Evolutionary conservation across 257 asterid species (phyloP), one percentile per base, ranked within the genome.

Genomic region (Leptodermis oblonga): DNA sequence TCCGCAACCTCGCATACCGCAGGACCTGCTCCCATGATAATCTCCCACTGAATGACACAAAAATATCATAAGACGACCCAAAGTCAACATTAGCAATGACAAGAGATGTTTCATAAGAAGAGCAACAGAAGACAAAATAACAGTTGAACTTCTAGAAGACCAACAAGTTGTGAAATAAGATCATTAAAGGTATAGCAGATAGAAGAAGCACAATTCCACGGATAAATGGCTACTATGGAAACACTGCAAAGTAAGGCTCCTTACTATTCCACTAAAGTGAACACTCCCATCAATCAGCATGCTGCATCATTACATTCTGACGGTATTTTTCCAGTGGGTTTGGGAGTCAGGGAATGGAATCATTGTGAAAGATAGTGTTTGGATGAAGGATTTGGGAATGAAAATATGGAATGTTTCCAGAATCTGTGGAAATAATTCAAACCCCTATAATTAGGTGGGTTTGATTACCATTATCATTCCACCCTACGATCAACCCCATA

Each of bases 21-120:
- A 93, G 73, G 80, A 93, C 96, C 77, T 90, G 99, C 80, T 90
- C 96, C 99, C 99, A 93, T 25, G 96, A 86, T 83, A 88, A 37
- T 73, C 80, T 93, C 60, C 99, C 98, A 81, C 98, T 93, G 84
- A 68, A 68, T 70, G 75, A 34, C 42, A 79, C 74, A 69, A 79
- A 46, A 80, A 51, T 22, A 74, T 48, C 28, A 22, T 65, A 22
- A 63, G 28, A 52, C 34, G 20, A 26, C 56, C 66, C 55, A 33
- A 53, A 61, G 4, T 31, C 12, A 25, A 33, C 22, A 30, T n/a
- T 60, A 46, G 30, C 55, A 26, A 64, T 34, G 48, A 46, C 23
- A 45, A 31, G 7, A 42, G 48, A 41, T 63, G 31, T 18, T 61
- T 63, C 51, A 22, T 28, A 3, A 11, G 46, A 62, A n/a, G 54